A percentile compares a stretch with the other conserved stretches of the same genome.
Conservation (phyloP, 2,329 filamentous ascomycete species). For the Alternaria hordeiaustralica region DNA sequence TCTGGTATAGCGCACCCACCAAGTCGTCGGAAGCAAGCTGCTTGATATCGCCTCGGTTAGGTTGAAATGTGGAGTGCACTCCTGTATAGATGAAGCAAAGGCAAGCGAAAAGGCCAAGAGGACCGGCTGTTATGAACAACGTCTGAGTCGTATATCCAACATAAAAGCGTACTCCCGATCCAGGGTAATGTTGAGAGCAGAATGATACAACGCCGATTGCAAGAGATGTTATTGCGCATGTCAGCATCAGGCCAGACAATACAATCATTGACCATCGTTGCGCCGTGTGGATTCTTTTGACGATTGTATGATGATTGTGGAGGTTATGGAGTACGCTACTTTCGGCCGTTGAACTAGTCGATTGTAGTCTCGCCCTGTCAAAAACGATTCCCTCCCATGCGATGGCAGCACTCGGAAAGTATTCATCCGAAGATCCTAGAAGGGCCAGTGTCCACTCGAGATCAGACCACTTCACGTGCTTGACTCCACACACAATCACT, state of each 20-base stretch:
- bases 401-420: background rate
- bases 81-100: too few relatives aligned
- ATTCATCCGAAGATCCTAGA: background rate
- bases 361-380: background rate
- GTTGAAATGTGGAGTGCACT: too few relatives aligned
- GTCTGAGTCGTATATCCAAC: background rate
- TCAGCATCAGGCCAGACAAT: background rate
- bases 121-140: background rate
- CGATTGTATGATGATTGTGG: background rate
- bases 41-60: background rate
- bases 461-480: background rate
- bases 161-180: background rate
- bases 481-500: background rate
- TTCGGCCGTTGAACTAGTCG: background rate
- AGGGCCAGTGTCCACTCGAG: background rate
- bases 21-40: background rate
- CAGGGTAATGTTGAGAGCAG: background rate
- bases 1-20: background rate
- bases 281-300: background rate
- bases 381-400: background rate
- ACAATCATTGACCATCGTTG: background rate
- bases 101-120: background rate
- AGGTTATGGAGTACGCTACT: background rate
- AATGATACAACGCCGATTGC: background rate
- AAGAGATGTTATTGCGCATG: background rate